Evolutionary conservation across 805 yeast genomes (phyloP).

Genomic region (Nakazawaea holstii): DNA sequence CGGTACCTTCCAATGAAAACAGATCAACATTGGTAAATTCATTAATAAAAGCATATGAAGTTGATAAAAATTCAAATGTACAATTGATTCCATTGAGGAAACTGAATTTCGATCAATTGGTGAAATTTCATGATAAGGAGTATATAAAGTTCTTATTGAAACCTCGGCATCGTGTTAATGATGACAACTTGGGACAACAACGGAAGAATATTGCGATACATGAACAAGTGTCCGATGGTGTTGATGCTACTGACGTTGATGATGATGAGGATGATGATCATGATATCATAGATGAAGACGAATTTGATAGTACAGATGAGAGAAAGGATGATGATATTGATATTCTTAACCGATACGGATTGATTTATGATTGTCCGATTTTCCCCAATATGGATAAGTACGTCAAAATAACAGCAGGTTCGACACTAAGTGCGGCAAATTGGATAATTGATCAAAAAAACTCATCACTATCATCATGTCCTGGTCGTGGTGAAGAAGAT

Average conservation of each 20-base stretch:
- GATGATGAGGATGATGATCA: conserved; percentile 13
- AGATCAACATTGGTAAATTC: conserved; percentile 40
- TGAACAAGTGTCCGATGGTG: no score
- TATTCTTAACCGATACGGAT: conserved; percentile 34
- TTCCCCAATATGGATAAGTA: conserved; percentile 52
- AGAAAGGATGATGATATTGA: conserved; percentile 12
- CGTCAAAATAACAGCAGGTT: conserved; percentile 45
- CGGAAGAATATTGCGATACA: no score
- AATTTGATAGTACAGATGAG: conserved; percentile 3
- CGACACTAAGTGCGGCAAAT: conserved; percentile 47
- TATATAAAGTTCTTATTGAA: conserved; percentile 37
- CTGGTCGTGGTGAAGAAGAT: no score
- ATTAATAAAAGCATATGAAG: conserved; percentile 35
- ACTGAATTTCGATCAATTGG: conserved; percentile 26
- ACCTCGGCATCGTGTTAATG: conserved; percentile 14
- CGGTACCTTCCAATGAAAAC: conserved; percentile 47
- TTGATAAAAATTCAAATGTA: conserved; percentile 17
- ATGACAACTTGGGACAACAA: no score
- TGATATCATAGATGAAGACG: conserved; percentile 6
- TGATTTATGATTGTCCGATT: conserved; percentile 58
- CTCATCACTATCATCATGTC: neutral
- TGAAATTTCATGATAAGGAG: conserved; percentile 41
- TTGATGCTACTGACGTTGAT: conserved; percentile 8
- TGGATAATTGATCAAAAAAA: conserved; percentile 23
- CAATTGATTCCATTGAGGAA: conserved; percentile 22